Conservation (phyloP, 768 basidiomycete genomes). For the Pleurotus pulmonarius region DNA sequence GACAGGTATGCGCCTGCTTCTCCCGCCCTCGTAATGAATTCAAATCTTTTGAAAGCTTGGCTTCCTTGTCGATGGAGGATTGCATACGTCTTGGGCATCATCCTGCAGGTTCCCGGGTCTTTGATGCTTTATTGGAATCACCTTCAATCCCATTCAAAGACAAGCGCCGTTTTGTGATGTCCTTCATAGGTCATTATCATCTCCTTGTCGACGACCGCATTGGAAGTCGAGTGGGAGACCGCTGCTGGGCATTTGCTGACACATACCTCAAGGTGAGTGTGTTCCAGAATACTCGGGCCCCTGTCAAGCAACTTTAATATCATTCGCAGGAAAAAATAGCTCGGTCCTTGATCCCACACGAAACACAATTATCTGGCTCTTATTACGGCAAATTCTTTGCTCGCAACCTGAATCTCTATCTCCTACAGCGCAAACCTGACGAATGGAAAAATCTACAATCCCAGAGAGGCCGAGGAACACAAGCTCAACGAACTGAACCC, state of each 20-base stretch:
- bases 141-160: constrained; percentile 58
- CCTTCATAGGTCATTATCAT: constrained; percentile 77
- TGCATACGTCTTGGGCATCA: constrained; percentile 48
- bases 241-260: constrained; percentile 91
- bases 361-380: constrained; percentile 68
- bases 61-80: constrained; percentile 52
- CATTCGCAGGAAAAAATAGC: constrained; percentile 83
- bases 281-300: no score
- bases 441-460: constrained; percentile 82
- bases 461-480: constrained; percentile 22
- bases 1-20: constrained; percentile 50
- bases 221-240: constrained; percentile 86
- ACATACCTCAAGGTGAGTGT: constrained; percentile 78
- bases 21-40: constrained; percentile 5
- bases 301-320: no score
- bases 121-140: constrained; percentile 75
- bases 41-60: constrained; percentile 41
- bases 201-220: constrained; percentile 83
- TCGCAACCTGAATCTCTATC: constrained; percentile 69
- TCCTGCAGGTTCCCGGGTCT: constrained; percentile 70
- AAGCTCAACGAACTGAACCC: constrained; percentile 15
- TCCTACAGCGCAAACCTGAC: constrained; percentile 74
- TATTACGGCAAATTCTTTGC: constrained; percentile 88
- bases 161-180: constrained; percentile 68
- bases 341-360: constrained; percentile 67